phyloP scores from a whole-genome alignment of 176 grass and related monocot genomes.

The Triticum timopheevii region DNA sequence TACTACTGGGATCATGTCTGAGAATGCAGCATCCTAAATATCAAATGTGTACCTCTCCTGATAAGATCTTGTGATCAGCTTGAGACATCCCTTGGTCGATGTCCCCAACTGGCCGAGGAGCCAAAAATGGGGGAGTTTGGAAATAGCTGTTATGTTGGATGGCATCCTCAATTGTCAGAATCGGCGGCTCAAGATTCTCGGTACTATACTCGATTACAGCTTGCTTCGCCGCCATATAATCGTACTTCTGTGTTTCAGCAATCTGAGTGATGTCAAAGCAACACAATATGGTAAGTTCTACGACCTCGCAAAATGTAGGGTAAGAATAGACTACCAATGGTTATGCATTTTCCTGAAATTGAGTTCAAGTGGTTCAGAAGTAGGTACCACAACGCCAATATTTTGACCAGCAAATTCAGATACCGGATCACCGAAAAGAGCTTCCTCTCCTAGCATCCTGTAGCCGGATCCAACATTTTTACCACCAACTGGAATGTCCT shows the following conservation, averaged over 20 bases:
- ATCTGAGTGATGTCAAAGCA: constrained; percentile 45
- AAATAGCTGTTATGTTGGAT: constrained; percentile 63
- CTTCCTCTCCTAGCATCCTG: constrained; percentile 45
- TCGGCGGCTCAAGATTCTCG: constrained; percentile 66
- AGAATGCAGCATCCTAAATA: background rate
- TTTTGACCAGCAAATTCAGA: constrained; percentile 78
- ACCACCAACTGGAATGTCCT: constrained; percentile 76
- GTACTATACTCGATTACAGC: constrained; percentile 59
- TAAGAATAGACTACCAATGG: too few species aligned
- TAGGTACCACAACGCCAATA: constrained; percentile 72
- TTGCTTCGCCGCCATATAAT: constrained; percentile 78
- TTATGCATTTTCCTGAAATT: background rate
- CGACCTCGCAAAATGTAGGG: background rate
- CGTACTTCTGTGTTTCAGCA: constrained; percentile 80
- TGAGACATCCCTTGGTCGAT: constrained; percentile 73
- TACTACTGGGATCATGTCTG: background rate
- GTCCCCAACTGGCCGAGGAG: constrained; percentile 60
- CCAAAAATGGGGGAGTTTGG: constrained; percentile 35
- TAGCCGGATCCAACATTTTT: constrained; percentile 45
- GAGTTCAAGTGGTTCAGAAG: constrained; percentile 10
- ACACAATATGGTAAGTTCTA: background rate
- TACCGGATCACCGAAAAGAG: constrained; percentile 60
- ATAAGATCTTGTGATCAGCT: constrained; percentile 87
- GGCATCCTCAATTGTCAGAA: constrained; percentile 80
- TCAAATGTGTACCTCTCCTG: constrained; percentile 46